Base-by-base conservation (phyloP, 148 eudicot species). In the Amaranthus cruentus region DNA sequence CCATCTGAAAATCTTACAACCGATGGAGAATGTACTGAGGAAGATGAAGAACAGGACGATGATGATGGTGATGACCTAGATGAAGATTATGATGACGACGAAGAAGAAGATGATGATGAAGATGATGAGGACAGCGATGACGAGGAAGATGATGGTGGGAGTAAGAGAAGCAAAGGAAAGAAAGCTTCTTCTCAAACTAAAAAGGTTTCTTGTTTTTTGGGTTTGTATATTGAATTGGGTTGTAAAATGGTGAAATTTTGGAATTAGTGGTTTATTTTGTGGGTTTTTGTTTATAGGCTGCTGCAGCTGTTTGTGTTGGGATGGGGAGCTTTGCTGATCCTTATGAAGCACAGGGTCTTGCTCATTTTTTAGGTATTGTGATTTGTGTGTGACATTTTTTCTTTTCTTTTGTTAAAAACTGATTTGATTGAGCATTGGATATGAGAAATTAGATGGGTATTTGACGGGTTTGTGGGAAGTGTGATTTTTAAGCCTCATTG, bases 301-400 rank as follows among this genome's bases (percentile, higher is more conserved):
- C 98, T 0, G 97, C 96, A 18, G 98, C 98, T 73, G 84, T 94
- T 87, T 88, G 93, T 70, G 98, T 94, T 12, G 96, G 93, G 47
- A 87, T 90, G 86, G 98, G 98, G 66, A 94, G 98, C 86, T 88
- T 94, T 69, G 80, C 90, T 62, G 98, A 94, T 73, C 98, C 98
- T 38, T 77, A 80, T n/a, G 96, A 91, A 76, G 98, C 98, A 3
- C 98, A 94, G 89, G 98, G 98, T 54, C 89, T 94, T 77, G 98
- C 98, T 46, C 98, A 94, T 74, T 94, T 94, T 66, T 77, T 94
- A 88, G 98, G 98, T 94, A 78, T 73, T 76, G 15, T 18, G 18
- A 18, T 18, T 18, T 18, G 18, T 44, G 6, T 61, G 14, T 14
- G 3, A 28, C 38, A 28, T 28, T 28, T 28, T 6, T n/a, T 21